A percentile compares a stretch with the other conserved stretches of the same genome.
Conservation (phyloP, 768 basidiomycete species). For the Phylloporus arenicola region DNA sequence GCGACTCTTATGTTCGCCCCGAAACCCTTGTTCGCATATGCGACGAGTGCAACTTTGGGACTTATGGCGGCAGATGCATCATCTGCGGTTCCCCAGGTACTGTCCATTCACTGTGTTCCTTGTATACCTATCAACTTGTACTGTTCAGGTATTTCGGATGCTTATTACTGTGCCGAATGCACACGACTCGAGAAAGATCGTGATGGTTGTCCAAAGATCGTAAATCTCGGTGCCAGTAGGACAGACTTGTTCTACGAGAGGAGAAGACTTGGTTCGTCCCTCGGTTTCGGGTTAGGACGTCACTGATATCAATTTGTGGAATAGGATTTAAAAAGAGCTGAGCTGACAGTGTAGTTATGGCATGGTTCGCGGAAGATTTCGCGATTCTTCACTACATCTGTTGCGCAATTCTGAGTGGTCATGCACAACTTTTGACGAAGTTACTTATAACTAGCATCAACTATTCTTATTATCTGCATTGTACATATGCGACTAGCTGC, state of each 20-base stretch:
- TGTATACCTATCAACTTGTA: not conserved
- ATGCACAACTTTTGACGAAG: no score
- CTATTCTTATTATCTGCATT: no score
- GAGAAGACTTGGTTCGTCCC: conserved; percentile 65
- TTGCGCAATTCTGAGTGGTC: no score
- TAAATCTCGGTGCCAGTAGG: conserved; percentile 90
- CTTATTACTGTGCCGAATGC: conserved; percentile 98
- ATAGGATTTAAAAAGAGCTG: conserved; percentile 30
- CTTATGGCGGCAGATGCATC: conserved; percentile 95
- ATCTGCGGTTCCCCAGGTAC: conserved; percentile 94
- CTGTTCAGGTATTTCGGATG: conserved; percentile 86
- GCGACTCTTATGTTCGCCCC: conserved; percentile 98
- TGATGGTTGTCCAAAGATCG: conserved; percentile 98
- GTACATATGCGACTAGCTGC: no score
- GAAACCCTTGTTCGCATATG: conserved; percentile 97
- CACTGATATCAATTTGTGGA: not conserved
- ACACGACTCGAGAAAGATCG: conserved; percentile 95
- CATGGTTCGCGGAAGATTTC: no score
- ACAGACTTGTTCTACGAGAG: conserved; percentile 92
- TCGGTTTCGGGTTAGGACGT: conserved; percentile 19
- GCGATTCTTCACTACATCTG: no score
- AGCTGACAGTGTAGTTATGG: not conserved
- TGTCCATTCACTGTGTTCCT: conserved; percentile 13
- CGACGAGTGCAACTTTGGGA: conserved; percentile 99
- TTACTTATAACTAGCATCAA: no score